These are phyloP conservation scores for Trichocomaceae sp. DNA, from an alignment of 2,329 filamentous ascomycete species.

Conservation along the genomic window DNA sequence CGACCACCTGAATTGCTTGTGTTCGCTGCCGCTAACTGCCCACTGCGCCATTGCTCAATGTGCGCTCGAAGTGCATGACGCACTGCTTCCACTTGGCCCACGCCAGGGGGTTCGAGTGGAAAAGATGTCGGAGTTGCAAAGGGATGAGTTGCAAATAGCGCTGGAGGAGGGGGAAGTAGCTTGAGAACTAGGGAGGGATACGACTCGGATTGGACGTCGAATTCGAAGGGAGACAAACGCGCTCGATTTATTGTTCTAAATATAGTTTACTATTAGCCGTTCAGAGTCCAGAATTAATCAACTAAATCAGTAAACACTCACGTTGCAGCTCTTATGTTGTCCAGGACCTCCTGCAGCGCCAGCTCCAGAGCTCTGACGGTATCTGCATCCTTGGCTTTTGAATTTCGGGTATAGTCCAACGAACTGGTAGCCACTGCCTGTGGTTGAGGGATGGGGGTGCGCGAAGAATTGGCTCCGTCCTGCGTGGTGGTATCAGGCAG, in stretches of 20 bases:
- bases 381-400: conserved; percentile 65
- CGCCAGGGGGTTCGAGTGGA: conserved; percentile 68
- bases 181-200: conserved; percentile 80
- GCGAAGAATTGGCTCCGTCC: conserved; percentile 28
- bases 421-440: conserved; percentile 25
- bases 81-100: conserved; percentile 67
- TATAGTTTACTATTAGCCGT: not conserved
- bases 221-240: conserved; percentile 55
- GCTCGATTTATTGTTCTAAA: conserved; percentile 1
- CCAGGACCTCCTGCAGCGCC: conserved; percentile 73
- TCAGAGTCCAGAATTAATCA: not conserved
- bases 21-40: conserved; percentile 29
- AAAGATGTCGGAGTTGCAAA: conserved; percentile 73
- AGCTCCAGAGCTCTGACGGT: conserved; percentile 77
- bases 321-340: conserved; percentile 77
- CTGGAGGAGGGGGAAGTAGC: conserved; percentile 72
- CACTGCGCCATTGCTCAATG: conserved; percentile 59
- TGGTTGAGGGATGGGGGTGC: conserved; percentile 28
- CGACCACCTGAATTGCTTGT: conserved; percentile 41
- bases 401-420: conserved; percentile 54
- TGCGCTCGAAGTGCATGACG: conserved; percentile 60
- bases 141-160: conserved; percentile 72
- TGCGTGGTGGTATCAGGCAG: conserved; percentile 50
- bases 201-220: conserved; percentile 76
- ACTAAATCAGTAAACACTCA: conserved; percentile 38